Evolutionary conservation across 2,329 filamentous ascomycete genomes (phyloP).

Genomic region (Colletotrichum orchidophilum): DNA sequence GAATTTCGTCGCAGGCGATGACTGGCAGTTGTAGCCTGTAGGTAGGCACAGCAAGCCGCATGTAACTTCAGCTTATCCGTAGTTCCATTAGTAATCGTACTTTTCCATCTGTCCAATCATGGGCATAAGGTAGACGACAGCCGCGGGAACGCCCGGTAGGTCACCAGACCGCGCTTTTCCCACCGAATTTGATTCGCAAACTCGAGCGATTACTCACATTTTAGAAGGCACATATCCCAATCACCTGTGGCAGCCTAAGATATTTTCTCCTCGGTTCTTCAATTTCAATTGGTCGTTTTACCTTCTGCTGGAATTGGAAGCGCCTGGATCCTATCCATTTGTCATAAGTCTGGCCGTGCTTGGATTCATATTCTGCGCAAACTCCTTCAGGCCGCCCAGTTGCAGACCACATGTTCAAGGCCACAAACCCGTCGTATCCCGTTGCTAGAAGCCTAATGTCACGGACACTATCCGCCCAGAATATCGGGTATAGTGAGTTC

Average conservation of each 20-base stretch:
- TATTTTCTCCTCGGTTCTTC: neutral
- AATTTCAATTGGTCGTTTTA: neutral
- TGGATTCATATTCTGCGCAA: neutral
- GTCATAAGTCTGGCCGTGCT: neutral
- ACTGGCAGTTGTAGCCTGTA: too few species aligned
- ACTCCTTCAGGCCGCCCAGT: too few species aligned
- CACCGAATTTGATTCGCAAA: neutral
- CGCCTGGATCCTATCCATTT: neutral
- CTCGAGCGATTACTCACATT: too few species aligned
- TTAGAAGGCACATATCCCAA: too few species aligned
- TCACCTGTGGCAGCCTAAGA: too few species aligned
- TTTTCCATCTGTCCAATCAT: neutral
- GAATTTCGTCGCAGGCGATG: neutral
- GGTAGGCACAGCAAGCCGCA: neutral
- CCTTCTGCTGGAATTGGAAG: neutral
- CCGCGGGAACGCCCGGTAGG: neutral
- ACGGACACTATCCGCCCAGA: neutral
- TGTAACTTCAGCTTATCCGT: constrained; percentile 9
- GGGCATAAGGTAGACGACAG: neutral
- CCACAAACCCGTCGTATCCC: neutral
- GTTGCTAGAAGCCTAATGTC: neutral
- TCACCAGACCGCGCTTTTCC: neutral
- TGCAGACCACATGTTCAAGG: neutral
- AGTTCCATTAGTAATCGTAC: neutral
- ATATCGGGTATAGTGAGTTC: neutral